Conservation (phyloP, 1,284 basidiomycete genomes). For the Ustilago trichophora region DNA sequence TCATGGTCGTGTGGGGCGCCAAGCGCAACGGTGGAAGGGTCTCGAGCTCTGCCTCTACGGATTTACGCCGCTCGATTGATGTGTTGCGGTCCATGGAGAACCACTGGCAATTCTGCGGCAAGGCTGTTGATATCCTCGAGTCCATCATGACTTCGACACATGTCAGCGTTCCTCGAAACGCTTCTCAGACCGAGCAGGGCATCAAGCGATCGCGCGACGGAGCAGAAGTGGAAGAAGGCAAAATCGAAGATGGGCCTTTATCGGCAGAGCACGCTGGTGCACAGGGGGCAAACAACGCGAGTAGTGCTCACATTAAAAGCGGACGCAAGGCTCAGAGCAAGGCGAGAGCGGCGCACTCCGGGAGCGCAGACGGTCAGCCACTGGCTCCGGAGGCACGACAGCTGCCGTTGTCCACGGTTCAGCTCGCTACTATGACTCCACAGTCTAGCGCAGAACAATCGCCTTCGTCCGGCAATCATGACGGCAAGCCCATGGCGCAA, state of each 20-base stretch:
- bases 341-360: conserved; percentile 1
- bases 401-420: conserved; percentile 38
- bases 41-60: conserved; percentile 46
- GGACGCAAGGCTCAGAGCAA: no score
- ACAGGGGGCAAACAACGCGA: no score
- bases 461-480: conserved; percentile 10
- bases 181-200: conserved; percentile 23
- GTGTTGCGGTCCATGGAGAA: conserved; percentile 44
- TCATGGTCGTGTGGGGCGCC: conserved; percentile 54
- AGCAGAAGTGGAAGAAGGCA: conserved; percentile 8
- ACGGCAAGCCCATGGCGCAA: background rate
- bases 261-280: no score
- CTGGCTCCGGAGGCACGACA: conserved; percentile 25
- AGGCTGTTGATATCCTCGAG: conserved; percentile 42
- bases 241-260: conserved; percentile 1
- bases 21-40: conserved; percentile 44
- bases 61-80: conserved; percentile 52
- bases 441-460: conserved; percentile 32
- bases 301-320: no score
- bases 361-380: conserved; percentile 10
- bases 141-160: conserved; percentile 42
- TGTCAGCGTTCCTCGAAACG: conserved; percentile 18
- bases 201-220: conserved; percentile 31
- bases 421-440: conserved; percentile 33
- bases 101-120: conserved; percentile 48